These are phyloP conservation scores for Otatea glauca DNA, from an alignment of 176 grass and related monocot genomes.

Conservation along the genomic window DNA sequence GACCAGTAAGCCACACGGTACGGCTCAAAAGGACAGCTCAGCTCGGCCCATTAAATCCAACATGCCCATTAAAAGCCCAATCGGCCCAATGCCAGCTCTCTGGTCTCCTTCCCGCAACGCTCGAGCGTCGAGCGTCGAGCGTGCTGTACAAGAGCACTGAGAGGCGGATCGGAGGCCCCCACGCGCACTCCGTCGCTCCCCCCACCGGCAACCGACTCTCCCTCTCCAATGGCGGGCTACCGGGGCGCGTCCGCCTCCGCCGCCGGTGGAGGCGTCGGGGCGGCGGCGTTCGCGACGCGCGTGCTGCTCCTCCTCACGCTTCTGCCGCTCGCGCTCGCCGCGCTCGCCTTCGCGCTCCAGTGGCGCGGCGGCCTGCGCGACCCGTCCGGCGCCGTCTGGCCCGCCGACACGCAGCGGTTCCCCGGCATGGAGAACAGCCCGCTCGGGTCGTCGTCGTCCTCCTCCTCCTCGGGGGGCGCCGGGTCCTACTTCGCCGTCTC, in stretches of 20 bases:
- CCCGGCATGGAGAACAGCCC: constrained; percentile 94
- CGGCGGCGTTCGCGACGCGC: constrained; percentile 64
- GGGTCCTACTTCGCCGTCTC: constrained; percentile 61
- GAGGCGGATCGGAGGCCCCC: neutral
- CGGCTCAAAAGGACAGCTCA: no score
- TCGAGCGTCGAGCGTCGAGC: no score
- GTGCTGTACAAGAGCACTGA: neutral
- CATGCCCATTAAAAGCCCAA: no score
- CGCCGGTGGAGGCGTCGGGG: neutral
- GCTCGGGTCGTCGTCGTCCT: constrained; percentile 78
- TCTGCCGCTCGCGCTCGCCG: constrained; percentile 85
- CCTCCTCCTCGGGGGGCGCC: constrained; percentile 28
- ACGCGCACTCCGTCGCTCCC: neutral
- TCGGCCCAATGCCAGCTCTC: no score
- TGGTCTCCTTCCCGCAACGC: no score
- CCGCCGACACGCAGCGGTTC: constrained; percentile 77
- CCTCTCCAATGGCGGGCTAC: constrained; percentile 65
- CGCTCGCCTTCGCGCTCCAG: constrained; percentile 93
- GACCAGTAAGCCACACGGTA: no score
- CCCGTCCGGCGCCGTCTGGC: constrained; percentile 75
- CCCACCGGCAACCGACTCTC: neutral
- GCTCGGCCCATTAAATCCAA: no score
- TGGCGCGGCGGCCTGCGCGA: constrained; percentile 92
- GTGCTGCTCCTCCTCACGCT: constrained; percentile 87
- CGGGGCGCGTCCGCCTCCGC: constrained; percentile 38